Conservation (phyloP, 208 protist genomes). For the Trypanosoma avium region DNA sequence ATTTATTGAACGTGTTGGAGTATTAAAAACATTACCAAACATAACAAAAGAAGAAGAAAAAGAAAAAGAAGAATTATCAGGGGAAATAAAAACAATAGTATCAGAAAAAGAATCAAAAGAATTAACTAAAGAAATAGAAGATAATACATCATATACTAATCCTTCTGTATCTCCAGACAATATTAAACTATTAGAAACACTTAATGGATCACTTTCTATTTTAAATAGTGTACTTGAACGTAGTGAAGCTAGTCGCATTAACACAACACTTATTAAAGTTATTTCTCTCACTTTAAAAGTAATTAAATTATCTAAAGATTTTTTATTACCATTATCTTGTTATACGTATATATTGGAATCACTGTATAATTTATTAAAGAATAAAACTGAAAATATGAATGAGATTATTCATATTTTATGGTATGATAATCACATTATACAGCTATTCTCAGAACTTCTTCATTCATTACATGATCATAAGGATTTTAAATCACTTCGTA, state of each 20-base stretch:
- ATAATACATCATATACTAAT: background rate
- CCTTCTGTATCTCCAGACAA: no score
- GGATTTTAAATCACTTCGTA: background rate
- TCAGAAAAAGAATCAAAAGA: background rate
- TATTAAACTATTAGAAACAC: background rate
- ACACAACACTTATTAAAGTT: background rate
- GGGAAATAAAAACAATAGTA: background rate
- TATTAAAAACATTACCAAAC: no score
- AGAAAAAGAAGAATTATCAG: background rate
- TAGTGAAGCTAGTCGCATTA: background rate
- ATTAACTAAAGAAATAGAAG: background rate
- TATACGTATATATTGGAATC: constrained; percentile 1
- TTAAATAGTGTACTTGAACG: background rate
- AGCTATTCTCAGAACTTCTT: constrained; percentile 5
- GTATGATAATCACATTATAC: constrained; percentile 1
- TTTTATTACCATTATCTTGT: background rate
- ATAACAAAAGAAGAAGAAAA: background rate
- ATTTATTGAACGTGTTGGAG: background rate
- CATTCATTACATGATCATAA: background rate
- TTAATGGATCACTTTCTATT: background rate
- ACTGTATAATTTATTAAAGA: background rate
- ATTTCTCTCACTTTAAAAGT: background rate
- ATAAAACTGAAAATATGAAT: background rate
- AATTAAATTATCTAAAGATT: background rate
- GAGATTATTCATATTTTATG: background rate